Conservation (phyloP, 1,284 basidiomycete species). For the Ganoderma sinense region DNA sequence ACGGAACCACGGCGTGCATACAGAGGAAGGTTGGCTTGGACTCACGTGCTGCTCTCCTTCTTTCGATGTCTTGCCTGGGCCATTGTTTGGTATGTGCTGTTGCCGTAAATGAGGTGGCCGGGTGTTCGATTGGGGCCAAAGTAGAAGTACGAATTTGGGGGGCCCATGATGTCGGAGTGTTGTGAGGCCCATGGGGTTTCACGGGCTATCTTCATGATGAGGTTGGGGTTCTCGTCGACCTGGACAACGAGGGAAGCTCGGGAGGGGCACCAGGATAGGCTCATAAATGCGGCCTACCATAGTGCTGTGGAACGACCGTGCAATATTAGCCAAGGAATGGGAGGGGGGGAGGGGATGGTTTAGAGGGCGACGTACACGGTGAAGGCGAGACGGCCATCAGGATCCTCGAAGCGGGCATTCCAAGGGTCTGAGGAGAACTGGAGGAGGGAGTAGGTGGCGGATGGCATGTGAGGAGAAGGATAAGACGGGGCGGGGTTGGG, state of each 20-base stretch:
- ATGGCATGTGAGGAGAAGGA: slow-evolving; percentile 41
- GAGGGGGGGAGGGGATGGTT: slow-evolving; percentile 5
- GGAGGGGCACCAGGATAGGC: not conserved
- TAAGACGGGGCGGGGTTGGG: slow-evolving; percentile 30
- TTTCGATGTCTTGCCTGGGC: slow-evolving; percentile 60
- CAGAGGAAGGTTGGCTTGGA: slow-evolving; percentile 25
- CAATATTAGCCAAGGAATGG: slow-evolving; percentile 9
- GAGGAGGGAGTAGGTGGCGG: slow-evolving; percentile 56
- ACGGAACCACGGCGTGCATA: not conserved
- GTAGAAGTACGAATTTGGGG: slow-evolving; percentile 73
- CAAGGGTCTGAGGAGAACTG: slow-evolving; percentile 72
- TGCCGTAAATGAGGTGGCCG: slow-evolving; percentile 75
- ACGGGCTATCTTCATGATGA: slow-evolving; percentile 66
- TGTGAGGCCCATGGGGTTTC: slow-evolving; percentile 70
- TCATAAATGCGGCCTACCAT: slow-evolving; percentile 16
- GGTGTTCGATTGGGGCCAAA: slow-evolving; percentile 67
- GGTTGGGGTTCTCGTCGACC: slow-evolving; percentile 63
- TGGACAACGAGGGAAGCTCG: slow-evolving; percentile 33
- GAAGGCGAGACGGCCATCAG: slow-evolving; percentile 68
- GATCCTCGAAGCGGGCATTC: slow-evolving; percentile 65
- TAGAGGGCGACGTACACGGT: slow-evolving; percentile 57
- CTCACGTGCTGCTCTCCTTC: slow-evolving; percentile 67
- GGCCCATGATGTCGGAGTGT: slow-evolving; percentile 73
- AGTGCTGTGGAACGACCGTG: slow-evolving; percentile 22
- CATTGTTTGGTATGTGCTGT: slow-evolving; percentile 65